Evolutionary conservation across 2,329 filamentous ascomycete genomes (phyloP).

Genomic region (Neofusicoccum parvum): DNA sequence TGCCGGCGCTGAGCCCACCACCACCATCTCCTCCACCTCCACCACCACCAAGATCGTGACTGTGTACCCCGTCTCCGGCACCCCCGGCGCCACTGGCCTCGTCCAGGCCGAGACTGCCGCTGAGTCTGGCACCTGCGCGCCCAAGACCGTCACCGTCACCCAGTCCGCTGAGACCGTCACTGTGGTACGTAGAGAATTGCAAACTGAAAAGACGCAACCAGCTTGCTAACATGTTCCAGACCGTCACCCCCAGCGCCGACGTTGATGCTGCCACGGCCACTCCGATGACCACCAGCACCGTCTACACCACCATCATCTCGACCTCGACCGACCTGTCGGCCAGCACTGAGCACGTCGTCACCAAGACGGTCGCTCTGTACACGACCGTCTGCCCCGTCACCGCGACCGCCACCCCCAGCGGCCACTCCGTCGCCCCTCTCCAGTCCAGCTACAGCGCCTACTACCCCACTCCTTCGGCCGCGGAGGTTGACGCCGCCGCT

Average conservation of each 20-base stretch:
- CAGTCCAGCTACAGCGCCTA: constrained; percentile 18
- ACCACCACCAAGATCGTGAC: constrained; percentile 40
- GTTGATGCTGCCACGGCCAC: constrained; percentile 17
- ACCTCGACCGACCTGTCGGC: constrained; percentile 22
- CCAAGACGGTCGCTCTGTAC: constrained; percentile 28
- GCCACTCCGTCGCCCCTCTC: constrained; percentile 16
- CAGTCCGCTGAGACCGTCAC: constrained; percentile 41
- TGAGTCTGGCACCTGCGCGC: constrained; percentile 26
- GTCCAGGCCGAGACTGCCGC: constrained; percentile 12
- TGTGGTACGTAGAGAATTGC: constrained; percentile 27
- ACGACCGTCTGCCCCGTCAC: constrained; percentile 25
- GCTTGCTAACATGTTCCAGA: not conserved
- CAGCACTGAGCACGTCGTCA: constrained; percentile 21
- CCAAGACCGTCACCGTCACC: constrained; percentile 37
- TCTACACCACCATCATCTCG: constrained; percentile 30
- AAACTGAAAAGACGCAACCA: not conserved
- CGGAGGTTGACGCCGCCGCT: constrained; percentile 8
- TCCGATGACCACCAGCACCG: constrained; percentile 22
- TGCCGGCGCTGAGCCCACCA: constrained; percentile 26
- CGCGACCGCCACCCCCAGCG: constrained; percentile 5
- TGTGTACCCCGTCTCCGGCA: constrained; percentile 30
- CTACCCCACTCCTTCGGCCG: constrained; percentile 17
- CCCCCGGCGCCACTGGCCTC: constrained; percentile 16
- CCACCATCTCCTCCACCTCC: constrained; percentile 36
- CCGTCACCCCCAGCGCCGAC: not conserved